These are phyloP conservation scores for Luffa aegyptiaca DNA, from an alignment of 306 rosid species.

Conservation along the genomic window DNA sequence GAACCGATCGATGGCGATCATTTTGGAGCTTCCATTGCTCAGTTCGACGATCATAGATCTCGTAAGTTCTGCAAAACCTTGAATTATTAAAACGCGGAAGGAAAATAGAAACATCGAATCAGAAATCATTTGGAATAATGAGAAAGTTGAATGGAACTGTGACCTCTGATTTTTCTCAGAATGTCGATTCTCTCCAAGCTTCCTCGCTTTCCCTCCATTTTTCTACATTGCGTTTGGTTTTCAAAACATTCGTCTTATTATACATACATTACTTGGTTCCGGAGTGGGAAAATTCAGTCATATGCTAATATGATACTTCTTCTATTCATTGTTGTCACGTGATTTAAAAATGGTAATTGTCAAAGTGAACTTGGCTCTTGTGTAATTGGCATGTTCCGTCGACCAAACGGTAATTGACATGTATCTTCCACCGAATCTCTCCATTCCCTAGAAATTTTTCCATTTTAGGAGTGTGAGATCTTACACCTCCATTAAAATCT, in stretches of 20 bases:
- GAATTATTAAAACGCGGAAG: background rate
- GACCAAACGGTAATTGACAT: too few species aligned
- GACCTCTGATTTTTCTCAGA: conserved; percentile 53
- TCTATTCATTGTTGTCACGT: too few species aligned
- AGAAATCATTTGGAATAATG: background rate
- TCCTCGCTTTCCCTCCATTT: conserved; percentile 59
- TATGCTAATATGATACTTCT: too few species aligned
- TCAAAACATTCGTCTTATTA: background rate
- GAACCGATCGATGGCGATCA: conserved; percentile 53
- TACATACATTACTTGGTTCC: background rate
- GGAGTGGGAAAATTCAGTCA: too few species aligned
- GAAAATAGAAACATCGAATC: background rate
- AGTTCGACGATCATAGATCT: conserved; percentile 37
- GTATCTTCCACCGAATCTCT: too few species aligned
- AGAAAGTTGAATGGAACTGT: background rate
- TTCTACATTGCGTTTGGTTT: background rate
- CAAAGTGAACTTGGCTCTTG: too few species aligned
- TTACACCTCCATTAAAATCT: too few species aligned
- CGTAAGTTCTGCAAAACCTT: conserved; percentile 40
- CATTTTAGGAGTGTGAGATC: too few species aligned
- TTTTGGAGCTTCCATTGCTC: conserved; percentile 43
- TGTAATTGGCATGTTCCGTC: too few species aligned
- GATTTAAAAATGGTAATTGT: too few species aligned
- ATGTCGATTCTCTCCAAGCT: conserved; percentile 22
- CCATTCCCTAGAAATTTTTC: too few species aligned